Base-by-base conservation (phyloP, 768 basidiomycete genomes). In the Suillus subalutaceus region DNA sequence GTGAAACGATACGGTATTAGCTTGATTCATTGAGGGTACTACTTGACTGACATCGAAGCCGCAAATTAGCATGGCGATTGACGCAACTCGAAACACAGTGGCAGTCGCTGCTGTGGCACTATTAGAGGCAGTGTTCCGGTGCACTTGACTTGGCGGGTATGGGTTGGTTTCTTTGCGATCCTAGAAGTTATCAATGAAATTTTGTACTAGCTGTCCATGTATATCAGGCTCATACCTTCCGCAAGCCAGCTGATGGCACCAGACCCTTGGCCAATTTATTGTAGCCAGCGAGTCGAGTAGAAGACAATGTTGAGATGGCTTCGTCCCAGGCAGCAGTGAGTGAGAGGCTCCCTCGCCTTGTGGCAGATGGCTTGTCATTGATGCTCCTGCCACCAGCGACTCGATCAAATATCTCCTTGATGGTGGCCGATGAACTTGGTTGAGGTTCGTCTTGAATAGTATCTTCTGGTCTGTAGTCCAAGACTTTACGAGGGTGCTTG, bases 201-300 rank as follows among this genome's bases (percentile, higher is more conserved):
- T 20, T 20, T 37, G 37, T 4, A 38, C 60, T 61, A 61, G 26
- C 16, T 15, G 10, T 35, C 13, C 0, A 6, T 6, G 10, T 10
- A 23, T 50, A n/a, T n/a, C n/a, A n/a, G n/a, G n/a, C n/a, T 44
- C 60, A 15, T 30, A 62, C 60, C 60, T 62, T 62, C 4, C 8
- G 23, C 13, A 32, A 18, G 12, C 60, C 60, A 61, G 43, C 60
- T 12, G 32, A 43, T 18, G 60, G 41, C 7, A 6, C 44, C 2
- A 41, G 60, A n/a, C 60, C 60, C 30, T 44, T 40, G 10, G 60
- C 60, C 60, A 62, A 18, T 9, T 62, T 62, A n/a, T 44, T 41
- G n/a, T 62, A 62, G 9, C 26, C 23, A 30, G 60, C 32, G 30
- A 44, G 18, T 13, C 10, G 13, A 30, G 30, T 62, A 7, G 37